These are phyloP conservation scores for Alternaria alternata DNA, from an alignment of 2,329 filamentous ascomycete genomes.

Conservation along the genomic window DNA sequence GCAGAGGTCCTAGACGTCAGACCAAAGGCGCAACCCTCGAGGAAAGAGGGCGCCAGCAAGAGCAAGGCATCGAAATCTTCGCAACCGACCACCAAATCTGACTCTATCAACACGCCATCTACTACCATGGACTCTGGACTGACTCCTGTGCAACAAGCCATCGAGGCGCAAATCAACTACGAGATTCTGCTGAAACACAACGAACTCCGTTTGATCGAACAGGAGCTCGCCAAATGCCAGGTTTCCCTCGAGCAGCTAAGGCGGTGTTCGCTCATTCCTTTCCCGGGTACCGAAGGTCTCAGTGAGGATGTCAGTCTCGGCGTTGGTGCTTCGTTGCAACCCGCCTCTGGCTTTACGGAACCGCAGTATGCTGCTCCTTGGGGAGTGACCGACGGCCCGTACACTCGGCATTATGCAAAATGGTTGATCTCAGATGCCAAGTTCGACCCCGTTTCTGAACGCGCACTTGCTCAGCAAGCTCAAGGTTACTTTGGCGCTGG, in stretches of 20 bases:
- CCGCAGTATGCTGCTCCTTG: conserved; percentile 86
- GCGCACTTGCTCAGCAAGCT: conserved; percentile 45
- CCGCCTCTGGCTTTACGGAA: conserved; percentile 68
- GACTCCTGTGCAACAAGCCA: conserved; percentile 70
- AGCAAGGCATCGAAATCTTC: conserved; percentile 36
- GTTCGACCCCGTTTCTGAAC: conserved; percentile 70
- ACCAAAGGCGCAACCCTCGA: conserved; percentile 39
- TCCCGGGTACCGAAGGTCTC: conserved; percentile 74
- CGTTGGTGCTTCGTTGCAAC: conserved; percentile 73
- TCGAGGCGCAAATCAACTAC: conserved; percentile 87
- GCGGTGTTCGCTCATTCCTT: conserved; percentile 90
- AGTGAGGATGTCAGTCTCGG: conserved; percentile 76
- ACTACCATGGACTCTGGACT: conserved; percentile 39
- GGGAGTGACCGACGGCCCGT: conserved; percentile 90
- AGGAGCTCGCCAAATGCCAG: conserved; percentile 96
- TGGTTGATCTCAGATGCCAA: conserved; percentile 91
- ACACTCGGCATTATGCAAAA: conserved; percentile 91
- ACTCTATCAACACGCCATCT: conserved; percentile 31
- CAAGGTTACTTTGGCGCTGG: conserved; percentile 48
- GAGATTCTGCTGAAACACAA: conserved; percentile 95
- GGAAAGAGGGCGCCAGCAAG: conserved; percentile 43
- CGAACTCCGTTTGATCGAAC: conserved; percentile 91
- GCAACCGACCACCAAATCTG: conserved; percentile 32
- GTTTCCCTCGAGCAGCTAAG: conserved; percentile 91
- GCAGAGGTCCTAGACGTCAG: conserved; percentile 35